phyloP scores from a whole-genome alignment of 108 stramenopile genomes.

The Skeletonema menzelii region DNA sequence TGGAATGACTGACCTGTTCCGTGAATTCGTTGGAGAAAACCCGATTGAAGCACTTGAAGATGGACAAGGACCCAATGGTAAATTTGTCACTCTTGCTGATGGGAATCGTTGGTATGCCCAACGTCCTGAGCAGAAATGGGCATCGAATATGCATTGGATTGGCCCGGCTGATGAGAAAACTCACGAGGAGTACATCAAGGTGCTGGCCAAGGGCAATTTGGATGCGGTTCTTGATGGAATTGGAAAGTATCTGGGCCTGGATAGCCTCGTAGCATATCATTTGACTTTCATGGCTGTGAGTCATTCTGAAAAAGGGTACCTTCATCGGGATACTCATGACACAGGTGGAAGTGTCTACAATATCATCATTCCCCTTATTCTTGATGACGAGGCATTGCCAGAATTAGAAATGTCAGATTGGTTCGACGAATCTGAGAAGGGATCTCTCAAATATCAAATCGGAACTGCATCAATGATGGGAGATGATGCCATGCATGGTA shows the following conservation, averaged over 20 bases:
- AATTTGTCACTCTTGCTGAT: slow-evolving; percentile 45
- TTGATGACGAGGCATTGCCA: slow-evolving; percentile 42
- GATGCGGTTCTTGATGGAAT: slow-evolving; percentile 53
- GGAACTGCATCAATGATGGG: slow-evolving; percentile 61
- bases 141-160: slow-evolving; percentile 68
- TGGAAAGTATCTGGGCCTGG: slow-evolving; percentile 43
- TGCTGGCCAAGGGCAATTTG: slow-evolving; percentile 53
- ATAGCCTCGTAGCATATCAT: slow-evolving; percentile 48
- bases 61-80: background rate
- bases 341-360: slow-evolving; percentile 46
- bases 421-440: slow-evolving; percentile 11
- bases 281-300: slow-evolving; percentile 53
- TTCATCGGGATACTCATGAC: slow-evolving; percentile 38
- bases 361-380: slow-evolving; percentile 55
- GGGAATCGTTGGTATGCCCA: slow-evolving; percentile 59
- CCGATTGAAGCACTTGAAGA: slow-evolving; percentile 18
- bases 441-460: slow-evolving; percentile 40
- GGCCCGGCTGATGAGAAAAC: slow-evolving; percentile 60
- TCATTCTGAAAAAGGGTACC: slow-evolving; percentile 33
- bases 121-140: slow-evolving; percentile 50
- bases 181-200: slow-evolving; percentile 53
- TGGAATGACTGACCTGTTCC: slow-evolving; percentile 42
- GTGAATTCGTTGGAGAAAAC: slow-evolving; percentile 21
- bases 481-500: slow-evolving; percentile 65
- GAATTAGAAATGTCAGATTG: slow-evolving; percentile 39